Evolutionary conservation across 768 basidiomycete species (phyloP).

Genomic region (Pulveroboletus sp.): DNA sequence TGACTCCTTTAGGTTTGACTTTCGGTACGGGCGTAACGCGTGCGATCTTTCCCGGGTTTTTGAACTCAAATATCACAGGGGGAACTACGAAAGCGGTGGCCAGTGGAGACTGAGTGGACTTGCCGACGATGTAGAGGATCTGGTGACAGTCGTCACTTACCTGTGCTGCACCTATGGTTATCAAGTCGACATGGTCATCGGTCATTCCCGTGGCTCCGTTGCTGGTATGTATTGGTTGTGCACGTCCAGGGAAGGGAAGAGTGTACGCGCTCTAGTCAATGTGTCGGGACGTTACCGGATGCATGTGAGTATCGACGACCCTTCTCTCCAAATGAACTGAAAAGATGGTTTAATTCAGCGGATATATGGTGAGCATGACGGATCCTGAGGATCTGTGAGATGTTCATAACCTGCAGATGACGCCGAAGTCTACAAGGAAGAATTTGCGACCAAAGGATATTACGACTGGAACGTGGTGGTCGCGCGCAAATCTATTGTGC

Average conservation of each 20-base stretch:
- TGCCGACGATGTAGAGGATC: constrained; percentile 58
- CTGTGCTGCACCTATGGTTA: constrained; percentile 61
- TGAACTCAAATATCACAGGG: constrained; percentile 38
- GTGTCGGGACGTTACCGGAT: constrained; percentile 76
- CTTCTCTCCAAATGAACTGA: not conserved
- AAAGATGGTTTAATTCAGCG: constrained; percentile 13
- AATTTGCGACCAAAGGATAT: constrained; percentile 54
- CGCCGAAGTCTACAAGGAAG: constrained; percentile 39
- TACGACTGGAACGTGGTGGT: constrained; percentile 61
- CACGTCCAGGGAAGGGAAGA: constrained; percentile 51
- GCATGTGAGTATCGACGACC: constrained; percentile 43
- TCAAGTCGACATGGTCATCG: constrained; percentile 62
- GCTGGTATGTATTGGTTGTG: constrained; percentile 66
- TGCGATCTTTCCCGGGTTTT: not conserved
- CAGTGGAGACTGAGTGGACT: constrained; percentile 58
- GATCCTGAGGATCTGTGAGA: not conserved
- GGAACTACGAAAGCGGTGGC: constrained; percentile 73
- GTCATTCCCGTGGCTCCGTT: constrained; percentile 76
- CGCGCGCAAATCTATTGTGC: constrained; percentile 53
- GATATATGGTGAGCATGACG: constrained; percentile 24
- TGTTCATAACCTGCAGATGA: constrained; percentile 17
- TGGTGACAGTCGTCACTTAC: constrained; percentile 59
- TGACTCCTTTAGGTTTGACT: constrained; percentile 86
- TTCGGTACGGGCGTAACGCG: constrained; percentile 51
- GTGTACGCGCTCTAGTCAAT: constrained; percentile 62